These are phyloP conservation scores for Yamadazyma siamensis DNA, from an alignment of 1,139 yeast genomes.

Conservation along the genomic window DNA sequence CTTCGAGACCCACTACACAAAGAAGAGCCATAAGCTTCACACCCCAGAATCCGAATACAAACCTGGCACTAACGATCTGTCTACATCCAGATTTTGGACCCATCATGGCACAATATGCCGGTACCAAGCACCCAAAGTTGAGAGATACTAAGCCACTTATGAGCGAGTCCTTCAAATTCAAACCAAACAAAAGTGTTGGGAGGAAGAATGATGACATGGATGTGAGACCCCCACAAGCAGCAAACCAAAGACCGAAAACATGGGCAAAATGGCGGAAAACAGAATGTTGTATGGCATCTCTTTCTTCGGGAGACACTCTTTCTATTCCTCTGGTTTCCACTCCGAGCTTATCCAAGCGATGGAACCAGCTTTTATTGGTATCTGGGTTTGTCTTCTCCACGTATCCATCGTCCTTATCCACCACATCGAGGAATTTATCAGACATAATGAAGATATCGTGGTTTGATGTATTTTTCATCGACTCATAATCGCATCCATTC, in stretches of 20 bases:
- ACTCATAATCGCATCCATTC: no score
- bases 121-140: constrained; percentile 35
- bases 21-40: constrained; percentile 32
- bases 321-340: constrained; percentile 84
- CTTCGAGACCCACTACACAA: constrained; percentile 35
- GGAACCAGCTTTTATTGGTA: constrained; percentile 11
- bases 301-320: constrained; percentile 66
- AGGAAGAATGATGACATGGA: constrained; percentile 39
- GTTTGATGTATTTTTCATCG: no score
- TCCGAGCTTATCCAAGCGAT: constrained; percentile 41
- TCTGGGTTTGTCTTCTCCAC: constrained; percentile 46
- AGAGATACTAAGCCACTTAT: constrained; percentile 29
- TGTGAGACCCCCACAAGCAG: constrained; percentile 40
- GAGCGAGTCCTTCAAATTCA: constrained; percentile 26
- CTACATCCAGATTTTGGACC: constrained; percentile 42
- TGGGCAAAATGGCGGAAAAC: constrained; percentile 48
- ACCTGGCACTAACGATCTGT: constrained; percentile 39
- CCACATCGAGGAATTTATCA: no score
- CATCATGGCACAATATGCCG: constrained; percentile 39
- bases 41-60: constrained; percentile 39
- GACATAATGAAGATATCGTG: no score
- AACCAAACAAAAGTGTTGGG: constrained; percentile 28
- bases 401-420: no score
- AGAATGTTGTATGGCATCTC: constrained; percentile 40
- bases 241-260: constrained; percentile 54